phyloP scores from a whole-genome alignment of 108 stramenopile genomes.

The Cyclostephanos invisitatus region DNA sequence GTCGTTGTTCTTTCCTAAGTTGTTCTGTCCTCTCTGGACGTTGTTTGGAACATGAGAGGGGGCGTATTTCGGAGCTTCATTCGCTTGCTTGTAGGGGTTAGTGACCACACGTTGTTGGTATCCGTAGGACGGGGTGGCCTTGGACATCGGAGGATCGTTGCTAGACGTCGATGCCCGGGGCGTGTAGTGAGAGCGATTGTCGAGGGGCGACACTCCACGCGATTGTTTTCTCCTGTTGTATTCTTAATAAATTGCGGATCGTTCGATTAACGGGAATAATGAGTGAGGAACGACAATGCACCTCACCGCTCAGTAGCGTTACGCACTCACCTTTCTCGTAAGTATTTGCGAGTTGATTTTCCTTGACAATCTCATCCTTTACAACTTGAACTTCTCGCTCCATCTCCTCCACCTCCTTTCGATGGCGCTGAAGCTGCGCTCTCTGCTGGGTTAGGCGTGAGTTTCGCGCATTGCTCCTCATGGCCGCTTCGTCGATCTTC shows the following conservation, averaged over 20 bases:
- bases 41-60: neutral
- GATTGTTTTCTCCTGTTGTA: slow-evolving; percentile 25
- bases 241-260: slow-evolving; percentile 3
- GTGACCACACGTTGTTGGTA: slow-evolving; percentile 18
- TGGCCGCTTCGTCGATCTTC: slow-evolving; percentile 30
- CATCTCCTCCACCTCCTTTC: slow-evolving; percentile 41
- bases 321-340: slow-evolving; percentile 34
- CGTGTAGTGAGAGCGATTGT: slow-evolving; percentile 26
- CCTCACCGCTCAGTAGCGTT: neutral
- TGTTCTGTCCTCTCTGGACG: neutral
- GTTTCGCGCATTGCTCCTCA: slow-evolving; percentile 31
- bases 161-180: neutral
- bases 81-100: slow-evolving; percentile 47
- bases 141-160: slow-evolving; percentile 11
- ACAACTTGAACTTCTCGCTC: slow-evolving; percentile 20
- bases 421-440: slow-evolving; percentile 44
- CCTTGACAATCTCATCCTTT: slow-evolving; percentile 27
- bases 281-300: neutral
- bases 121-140: slow-evolving; percentile 7
- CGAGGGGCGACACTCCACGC: slow-evolving; percentile 9
- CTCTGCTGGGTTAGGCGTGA: slow-evolving; percentile 42
- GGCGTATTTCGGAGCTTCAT: slow-evolving; percentile 12
- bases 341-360: slow-evolving; percentile 32
- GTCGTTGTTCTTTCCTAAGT: neutral
- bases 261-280: neutral